Percentiles rank a stretch among this genome's conserved stretches.
phyloP scores from a whole-genome alignment of 768 basidiomycete species.

The Suillus fuscotomentosus region DNA sequence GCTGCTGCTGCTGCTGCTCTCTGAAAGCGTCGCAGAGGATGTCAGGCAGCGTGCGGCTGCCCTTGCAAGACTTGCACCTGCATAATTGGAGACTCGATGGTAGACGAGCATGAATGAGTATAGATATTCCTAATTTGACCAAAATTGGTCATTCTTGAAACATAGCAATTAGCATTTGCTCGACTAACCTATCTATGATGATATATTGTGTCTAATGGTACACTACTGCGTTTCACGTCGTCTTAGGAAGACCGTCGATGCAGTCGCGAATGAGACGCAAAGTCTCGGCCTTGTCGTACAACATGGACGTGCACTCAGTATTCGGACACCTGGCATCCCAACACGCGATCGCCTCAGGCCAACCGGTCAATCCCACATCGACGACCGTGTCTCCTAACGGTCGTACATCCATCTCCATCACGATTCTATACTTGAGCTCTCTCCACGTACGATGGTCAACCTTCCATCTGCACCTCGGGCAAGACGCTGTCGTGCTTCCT shows the following conservation, averaged over 20 bases:
- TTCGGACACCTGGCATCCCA: slow-evolving; percentile 57
- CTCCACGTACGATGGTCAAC: slow-evolving; percentile 65
- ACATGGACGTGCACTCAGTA: slow-evolving; percentile 41
- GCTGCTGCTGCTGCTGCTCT: not conserved
- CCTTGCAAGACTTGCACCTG: slow-evolving; percentile 1
- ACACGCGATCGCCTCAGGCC: slow-evolving; percentile 59
- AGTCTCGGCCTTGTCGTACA: slow-evolving; percentile 58
- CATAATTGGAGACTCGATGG: slow-evolving; percentile 11
- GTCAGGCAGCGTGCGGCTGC: slow-evolving; percentile 6
- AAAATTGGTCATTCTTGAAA: not conserved
- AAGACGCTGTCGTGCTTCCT: slow-evolving; percentile 38
- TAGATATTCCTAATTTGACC: not conserved
- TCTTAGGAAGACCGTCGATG: slow-evolving; percentile 41
- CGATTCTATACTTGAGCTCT: slow-evolving; percentile 57
- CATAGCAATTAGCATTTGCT: not conserved
- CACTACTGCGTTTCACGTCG: slow-evolving; percentile 22
- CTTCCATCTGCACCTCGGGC: slow-evolving; percentile 46
- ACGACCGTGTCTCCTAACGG: slow-evolving; percentile 60
- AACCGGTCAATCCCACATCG: slow-evolving; percentile 46
- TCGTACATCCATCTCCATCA: slow-evolving; percentile 56
- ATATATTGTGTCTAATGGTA: not conserved
- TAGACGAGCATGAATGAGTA: slow-evolving; percentile 18
- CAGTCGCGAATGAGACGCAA: slow-evolving; percentile 54
- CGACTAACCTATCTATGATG: not conserved
- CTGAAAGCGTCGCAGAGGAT: not conserved